Conservation (phyloP, 805 yeast species). For the Metschnikowia continentalis region DNA sequence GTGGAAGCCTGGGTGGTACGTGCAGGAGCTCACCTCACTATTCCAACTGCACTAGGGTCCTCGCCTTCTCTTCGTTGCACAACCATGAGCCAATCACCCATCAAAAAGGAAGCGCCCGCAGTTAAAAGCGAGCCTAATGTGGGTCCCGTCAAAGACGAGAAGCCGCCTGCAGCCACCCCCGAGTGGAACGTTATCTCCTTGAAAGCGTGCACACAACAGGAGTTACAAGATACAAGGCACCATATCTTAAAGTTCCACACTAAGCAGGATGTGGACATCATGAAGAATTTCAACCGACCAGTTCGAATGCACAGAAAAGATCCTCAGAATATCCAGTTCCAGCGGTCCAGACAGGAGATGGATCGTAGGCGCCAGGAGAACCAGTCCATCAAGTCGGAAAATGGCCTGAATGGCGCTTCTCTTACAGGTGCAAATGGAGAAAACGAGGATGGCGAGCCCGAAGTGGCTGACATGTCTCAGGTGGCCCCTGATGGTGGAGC, state of each 20-base stretch:
- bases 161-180: constrained; percentile 1
- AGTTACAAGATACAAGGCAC: constrained; percentile 65
- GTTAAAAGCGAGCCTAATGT: constrained; percentile 23
- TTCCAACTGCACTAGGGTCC: background rate
- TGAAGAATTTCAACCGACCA: constrained; percentile 69
- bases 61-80: constrained; percentile 6
- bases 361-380: constrained; percentile 47
- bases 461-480: constrained; percentile 50
- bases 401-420: constrained; percentile 17
- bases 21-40: constrained; percentile 3
- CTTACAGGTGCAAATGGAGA: constrained; percentile 10
- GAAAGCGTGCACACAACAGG: constrained; percentile 68
- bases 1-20: background rate
- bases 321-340: constrained; percentile 86
- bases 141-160: constrained; percentile 3
- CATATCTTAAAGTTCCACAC: constrained; percentile 82
- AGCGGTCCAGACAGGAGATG: constrained; percentile 71
- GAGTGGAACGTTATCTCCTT: constrained; percentile 56
- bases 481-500: constrained; percentile 95
- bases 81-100: constrained; percentile 25
- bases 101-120: constrained; percentile 24
- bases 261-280: constrained; percentile 67
- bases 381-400: constrained; percentile 20
- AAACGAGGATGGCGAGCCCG: constrained; percentile 9
- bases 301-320: constrained; percentile 89